Evolutionary conservation across 176 grass and related monocot species (phyloP), one percentile per base, ranked within the genome.

Genomic region (Melocanna baccifera): DNA sequence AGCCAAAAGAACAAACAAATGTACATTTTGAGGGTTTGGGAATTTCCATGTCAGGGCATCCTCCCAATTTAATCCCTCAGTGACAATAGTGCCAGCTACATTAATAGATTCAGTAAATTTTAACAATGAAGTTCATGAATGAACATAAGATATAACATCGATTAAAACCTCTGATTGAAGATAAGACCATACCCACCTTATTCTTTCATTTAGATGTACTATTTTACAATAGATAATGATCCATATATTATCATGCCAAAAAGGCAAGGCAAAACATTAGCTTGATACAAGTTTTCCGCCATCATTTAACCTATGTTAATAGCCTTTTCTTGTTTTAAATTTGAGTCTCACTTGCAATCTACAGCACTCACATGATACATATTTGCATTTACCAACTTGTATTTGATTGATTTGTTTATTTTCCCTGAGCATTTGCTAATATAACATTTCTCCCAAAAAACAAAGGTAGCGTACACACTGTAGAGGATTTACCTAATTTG

Each of bases 401-500:
- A 80, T 73, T 66, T 66, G 13, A 34, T 29, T 22, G 13, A 46
- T 12, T 12, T 34, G 10, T 16, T 36, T 69, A 48, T 69, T 75
- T 30, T 75, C 20, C 25, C 43, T 25, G 2, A 55, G 10, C 0
- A 62, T 28, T 41, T 62, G n/a, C 51, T 41, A 30, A 25, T 70
- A 40, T 48, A 74, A 30, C 41, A 50, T 67, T 67, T 22, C 28
- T 36, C 40, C 40, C 1, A 9, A 42, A 6, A 73, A 80, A 50
- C 34, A 22, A 1, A 81, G 28, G 6, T 81, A 69, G 62, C 12
- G 45, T 76, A 30, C 7, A 8, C 19, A 53, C 34, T 12, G 10
- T 62, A 71, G 16, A 85, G 14, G 50, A 37, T 75, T 62, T 36
- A 36, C 12, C 62, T 53, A 63, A 81, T 75, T 79, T 69, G 26